These are phyloP conservation scores for Cyberlindnera misumaiensis DNA, from an alignment of 805 yeast species.

Conservation along the genomic window DNA sequence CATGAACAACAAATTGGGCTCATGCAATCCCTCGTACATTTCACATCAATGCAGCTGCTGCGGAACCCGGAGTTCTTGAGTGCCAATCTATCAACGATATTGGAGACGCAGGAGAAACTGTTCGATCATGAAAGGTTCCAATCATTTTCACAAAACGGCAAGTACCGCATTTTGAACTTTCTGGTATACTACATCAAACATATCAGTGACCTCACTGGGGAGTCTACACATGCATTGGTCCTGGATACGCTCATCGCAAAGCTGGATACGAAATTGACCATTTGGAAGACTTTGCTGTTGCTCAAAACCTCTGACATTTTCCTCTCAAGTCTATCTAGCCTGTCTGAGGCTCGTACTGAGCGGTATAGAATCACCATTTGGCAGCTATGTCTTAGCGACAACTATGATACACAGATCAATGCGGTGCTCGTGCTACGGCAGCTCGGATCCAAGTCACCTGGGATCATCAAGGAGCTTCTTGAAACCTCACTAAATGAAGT, in stretches of 20 bases:
- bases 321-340: slow-evolving; percentile 19
- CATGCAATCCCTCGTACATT: slow-evolving; percentile 32
- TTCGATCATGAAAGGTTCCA: slow-evolving; percentile 23
- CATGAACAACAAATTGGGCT: slow-evolving; percentile 25
- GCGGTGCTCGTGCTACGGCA: slow-evolving; percentile 31
- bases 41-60: slow-evolving; percentile 22
- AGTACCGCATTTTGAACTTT: slow-evolving; percentile 15
- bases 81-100: slow-evolving; percentile 21
- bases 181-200: slow-evolving; percentile 20
- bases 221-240: slow-evolving; percentile 27
- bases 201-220: slow-evolving; percentile 24
- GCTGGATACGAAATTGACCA: slow-evolving; percentile 7
- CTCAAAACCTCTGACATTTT: slow-evolving; percentile 25
- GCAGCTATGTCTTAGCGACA: slow-evolving; percentile 31
- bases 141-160: slow-evolving; percentile 13
- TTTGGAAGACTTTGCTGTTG: slow-evolving; percentile 11
- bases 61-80: slow-evolving; percentile 23
- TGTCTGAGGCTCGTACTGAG: slow-evolving; percentile 21
- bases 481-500: slow-evolving; percentile 29
- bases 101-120: slow-evolving; percentile 19
- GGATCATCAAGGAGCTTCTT: slow-evolving; percentile 31
- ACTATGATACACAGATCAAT: slow-evolving; percentile 34
- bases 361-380: slow-evolving; percentile 25
- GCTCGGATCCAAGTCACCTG: slow-evolving; percentile 28
- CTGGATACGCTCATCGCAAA: slow-evolving; percentile 18